Evolutionary conservation across 106 monocot species (phyloP).

Genomic region (Allium sativum): DNA sequence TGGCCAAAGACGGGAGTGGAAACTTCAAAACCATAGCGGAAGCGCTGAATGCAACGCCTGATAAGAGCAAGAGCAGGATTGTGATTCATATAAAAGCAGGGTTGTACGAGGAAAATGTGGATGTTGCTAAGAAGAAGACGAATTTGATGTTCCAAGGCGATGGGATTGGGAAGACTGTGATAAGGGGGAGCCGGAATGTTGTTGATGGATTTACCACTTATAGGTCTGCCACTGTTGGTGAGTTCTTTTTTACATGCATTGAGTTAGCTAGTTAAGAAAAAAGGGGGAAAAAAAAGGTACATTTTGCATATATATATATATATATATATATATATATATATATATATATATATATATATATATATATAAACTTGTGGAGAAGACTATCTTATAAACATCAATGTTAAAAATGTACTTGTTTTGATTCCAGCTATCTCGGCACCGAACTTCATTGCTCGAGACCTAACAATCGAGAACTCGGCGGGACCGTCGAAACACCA

Average conservation of each 20-base stretch:
- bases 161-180: conserved; percentile 82
- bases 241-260: neutral
- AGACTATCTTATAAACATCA: too few relatives aligned
- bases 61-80: conserved; percentile 33
- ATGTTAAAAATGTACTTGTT: neutral
- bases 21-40: conserved; percentile 49
- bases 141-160: conserved; percentile 81
- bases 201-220: conserved; percentile 80
- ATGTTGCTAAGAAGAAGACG: conserved; percentile 43
- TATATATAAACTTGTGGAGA: too few relatives aligned
- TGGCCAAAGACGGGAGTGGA: conserved; percentile 76
- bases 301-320: neutral
- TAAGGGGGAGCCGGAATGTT: conserved; percentile 65
- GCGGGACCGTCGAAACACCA: conserved; percentile 70
- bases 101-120: conserved; percentile 73
- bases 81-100: conserved; percentile 86
- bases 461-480: conserved; percentile 38
- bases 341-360: too few relatives aligned
- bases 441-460: neutral
- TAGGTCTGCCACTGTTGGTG: conserved; percentile 78
- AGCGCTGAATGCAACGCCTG: conserved; percentile 62
- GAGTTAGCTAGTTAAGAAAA: neutral
- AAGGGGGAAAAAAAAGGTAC: too few relatives aligned
- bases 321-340: neutral
- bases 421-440: neutral